Conservation (phyloP, 1,284 basidiomycete species). For the Rhodotorula mucilaginosa region DNA sequence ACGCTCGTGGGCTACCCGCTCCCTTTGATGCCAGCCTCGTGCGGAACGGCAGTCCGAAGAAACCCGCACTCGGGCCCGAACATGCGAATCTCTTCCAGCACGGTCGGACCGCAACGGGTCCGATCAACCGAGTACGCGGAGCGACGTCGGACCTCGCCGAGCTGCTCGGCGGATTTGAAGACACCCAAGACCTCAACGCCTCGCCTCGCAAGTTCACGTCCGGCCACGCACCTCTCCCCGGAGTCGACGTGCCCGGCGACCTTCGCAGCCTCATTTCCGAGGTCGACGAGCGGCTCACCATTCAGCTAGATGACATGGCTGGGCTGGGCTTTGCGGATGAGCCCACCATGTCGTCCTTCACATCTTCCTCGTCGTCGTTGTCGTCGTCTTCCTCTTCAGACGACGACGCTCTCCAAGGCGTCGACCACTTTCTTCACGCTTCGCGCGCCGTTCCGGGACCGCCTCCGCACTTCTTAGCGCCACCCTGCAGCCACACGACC, state of each 20-base stretch:
- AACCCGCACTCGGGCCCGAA: conserved; percentile 35
- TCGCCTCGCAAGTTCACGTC: background rate
- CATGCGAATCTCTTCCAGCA: background rate
- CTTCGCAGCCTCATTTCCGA: conserved; percentile 36
- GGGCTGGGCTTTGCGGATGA: conserved; percentile 19
- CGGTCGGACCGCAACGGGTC: background rate
- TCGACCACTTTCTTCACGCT: background rate
- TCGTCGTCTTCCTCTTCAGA: background rate
- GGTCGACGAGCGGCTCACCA: conserved; percentile 13
- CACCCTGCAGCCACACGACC: conserved; percentile 1
- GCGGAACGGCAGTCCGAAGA: conserved; percentile 22
- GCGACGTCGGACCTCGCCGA: conserved; percentile 39
- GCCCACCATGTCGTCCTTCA: background rate
- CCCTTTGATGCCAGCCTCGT: conserved; percentile 8
- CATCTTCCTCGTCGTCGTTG: background rate
- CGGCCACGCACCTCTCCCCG: conserved; percentile 4
- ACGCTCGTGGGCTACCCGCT: conserved; percentile 23
- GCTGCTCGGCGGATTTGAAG: conserved; percentile 30
- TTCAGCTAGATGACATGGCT: conserved; percentile 4
- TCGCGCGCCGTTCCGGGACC: background rate
- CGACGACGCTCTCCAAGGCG: background rate
- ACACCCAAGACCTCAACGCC: conserved; percentile 22
- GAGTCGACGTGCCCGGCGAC: conserved; percentile 33
- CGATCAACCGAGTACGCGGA: conserved; percentile 18
- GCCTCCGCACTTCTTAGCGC: background rate